These are phyloP conservation scores for Taphrina wiesneri DNA, from an alignment of 1,139 yeast species.

Conservation along the genomic window DNA sequence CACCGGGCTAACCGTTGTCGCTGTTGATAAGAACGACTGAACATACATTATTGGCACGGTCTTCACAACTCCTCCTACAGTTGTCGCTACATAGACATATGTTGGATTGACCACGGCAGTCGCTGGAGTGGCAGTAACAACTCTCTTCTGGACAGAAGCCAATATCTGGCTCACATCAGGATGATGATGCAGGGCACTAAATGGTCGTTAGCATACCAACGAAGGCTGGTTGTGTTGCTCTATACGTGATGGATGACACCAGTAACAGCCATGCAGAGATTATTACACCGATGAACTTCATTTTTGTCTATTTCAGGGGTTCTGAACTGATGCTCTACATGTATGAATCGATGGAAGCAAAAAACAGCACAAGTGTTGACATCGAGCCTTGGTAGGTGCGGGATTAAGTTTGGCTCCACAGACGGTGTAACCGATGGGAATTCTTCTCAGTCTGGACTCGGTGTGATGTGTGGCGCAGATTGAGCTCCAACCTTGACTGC, in stretches of 20 bases:
- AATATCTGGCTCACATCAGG: background rate
- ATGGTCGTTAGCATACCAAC: background rate
- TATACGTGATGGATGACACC: background rate
- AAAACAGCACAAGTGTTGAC: too few species aligned
- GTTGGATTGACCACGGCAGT: background rate
- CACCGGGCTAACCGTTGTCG: background rate
- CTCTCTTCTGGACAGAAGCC: background rate
- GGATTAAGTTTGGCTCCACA: background rate
- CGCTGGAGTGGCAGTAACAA: constrained; percentile 3
- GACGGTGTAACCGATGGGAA: background rate
- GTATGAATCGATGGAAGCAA: too few species aligned
- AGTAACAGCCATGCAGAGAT: background rate
- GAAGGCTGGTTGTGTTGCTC: background rate
- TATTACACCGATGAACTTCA: background rate
- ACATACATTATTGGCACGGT: background rate
- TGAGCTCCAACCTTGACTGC: constrained; percentile 10
- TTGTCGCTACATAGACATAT: constrained; percentile 5
- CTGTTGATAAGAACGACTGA: constrained; percentile 3
- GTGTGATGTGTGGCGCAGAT: background rate
- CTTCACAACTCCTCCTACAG: constrained; percentile 4
- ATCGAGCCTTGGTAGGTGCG: too few species aligned
- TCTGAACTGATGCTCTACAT: background rate
- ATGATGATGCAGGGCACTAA: background rate
- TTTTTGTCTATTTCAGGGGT: background rate
- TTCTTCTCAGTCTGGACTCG: background rate